Percentiles rank a stretch among this genome's conserved stretches.
These are phyloP conservation scores for Saccharomyces hybrid DNA, from an alignment of 1,139 yeast genomes.

Conservation along the genomic window DNA sequence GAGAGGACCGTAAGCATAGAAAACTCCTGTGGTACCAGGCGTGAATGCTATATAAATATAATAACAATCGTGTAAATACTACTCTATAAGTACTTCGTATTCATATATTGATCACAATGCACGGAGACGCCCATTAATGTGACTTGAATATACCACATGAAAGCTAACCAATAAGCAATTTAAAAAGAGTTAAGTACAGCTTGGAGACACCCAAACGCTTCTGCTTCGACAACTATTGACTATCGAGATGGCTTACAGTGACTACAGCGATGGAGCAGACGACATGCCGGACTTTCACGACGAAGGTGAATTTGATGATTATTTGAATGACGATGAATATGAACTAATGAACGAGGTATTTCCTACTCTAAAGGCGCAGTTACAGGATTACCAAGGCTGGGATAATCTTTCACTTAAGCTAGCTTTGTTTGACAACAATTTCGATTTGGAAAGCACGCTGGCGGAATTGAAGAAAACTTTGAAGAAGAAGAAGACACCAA, in stretches of 20 bases:
- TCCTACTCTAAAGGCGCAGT: conserved; percentile 21
- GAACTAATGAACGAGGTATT: conserved; percentile 27
- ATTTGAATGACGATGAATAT: conserved; percentile 32
- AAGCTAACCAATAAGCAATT: background rate
- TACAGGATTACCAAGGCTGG: conserved; percentile 29
- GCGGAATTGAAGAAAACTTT: conserved; percentile 20
- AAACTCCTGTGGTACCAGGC: conserved; percentile 58
- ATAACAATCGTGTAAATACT: conserved; percentile 9
- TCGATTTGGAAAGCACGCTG: conserved; percentile 23
- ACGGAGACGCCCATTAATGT: conserved; percentile 6
- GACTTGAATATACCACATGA: background rate
- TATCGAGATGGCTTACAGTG: conserved; percentile 14
- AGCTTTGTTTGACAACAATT: conserved; percentile 27
- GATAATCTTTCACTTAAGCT: conserved; percentile 26
- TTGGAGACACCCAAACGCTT: background rate
- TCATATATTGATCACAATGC: background rate
- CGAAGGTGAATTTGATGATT: conserved; percentile 33
- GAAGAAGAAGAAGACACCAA: conserved; percentile 24
- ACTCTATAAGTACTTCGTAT: background rate
- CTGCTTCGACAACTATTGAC: conserved; percentile 3
- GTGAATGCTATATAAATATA: conserved; percentile 25
- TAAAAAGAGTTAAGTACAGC: background rate
- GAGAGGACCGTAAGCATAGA: conserved; percentile 51
- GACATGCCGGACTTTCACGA: conserved; percentile 28
- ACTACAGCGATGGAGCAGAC: conserved; percentile 22